Percentiles rank a stretch among this genome's conserved stretches.
phyloP scores from a whole-genome alignment of 805 yeast genomes.

The Zygoascus bituminiphila region DNA sequence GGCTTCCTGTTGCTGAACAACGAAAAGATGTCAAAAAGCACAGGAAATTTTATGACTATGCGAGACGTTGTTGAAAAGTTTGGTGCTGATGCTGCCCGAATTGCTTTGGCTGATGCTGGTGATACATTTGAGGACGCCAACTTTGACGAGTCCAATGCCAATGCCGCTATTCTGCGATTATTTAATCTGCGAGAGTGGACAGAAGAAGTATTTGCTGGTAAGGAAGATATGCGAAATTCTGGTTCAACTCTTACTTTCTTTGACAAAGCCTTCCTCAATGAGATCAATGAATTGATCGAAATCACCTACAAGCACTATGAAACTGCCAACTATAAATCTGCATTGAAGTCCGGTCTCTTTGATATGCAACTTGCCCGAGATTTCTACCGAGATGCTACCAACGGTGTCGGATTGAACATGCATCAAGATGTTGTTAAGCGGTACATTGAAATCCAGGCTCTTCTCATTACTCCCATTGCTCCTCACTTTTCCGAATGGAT shows the following conservation, averaged over 20 bases:
- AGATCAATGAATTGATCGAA: constrained; percentile 75
- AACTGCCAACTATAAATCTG: constrained; percentile 73
- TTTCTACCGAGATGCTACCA: constrained; percentile 78
- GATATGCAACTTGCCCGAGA: constrained; percentile 95
- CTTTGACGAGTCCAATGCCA: constrained; percentile 92
- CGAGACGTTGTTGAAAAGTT: constrained; percentile 76
- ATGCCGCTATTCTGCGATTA: constrained; percentile 92
- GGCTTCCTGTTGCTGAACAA: constrained; percentile 94
- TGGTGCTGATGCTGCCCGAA: constrained; percentile 96
- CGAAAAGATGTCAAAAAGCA: constrained; percentile 95
- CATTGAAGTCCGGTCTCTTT: constrained; percentile 82
- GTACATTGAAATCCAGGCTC: constrained; percentile 80
- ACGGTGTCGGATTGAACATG: constrained; percentile 44
- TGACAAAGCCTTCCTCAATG: constrained; percentile 87
- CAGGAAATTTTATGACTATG: constrained; percentile 94
- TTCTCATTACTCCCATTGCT: constrained; percentile 83
- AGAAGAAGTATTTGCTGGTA: constrained; percentile 57
- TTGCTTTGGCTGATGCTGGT: constrained; percentile 98
- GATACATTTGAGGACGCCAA: constrained; percentile 96
- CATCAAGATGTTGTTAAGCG: constrained; percentile 72
- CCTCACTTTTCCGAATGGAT: constrained; percentile 93
- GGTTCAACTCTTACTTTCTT: constrained; percentile 54
- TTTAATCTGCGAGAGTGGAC: constrained; percentile 92
- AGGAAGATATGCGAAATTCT: constrained; percentile 44
- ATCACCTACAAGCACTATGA: constrained; percentile 64